These are phyloP conservation scores for Starmerella riodocensis DNA, from an alignment of 805 yeast species.

Conservation along the genomic window DNA sequence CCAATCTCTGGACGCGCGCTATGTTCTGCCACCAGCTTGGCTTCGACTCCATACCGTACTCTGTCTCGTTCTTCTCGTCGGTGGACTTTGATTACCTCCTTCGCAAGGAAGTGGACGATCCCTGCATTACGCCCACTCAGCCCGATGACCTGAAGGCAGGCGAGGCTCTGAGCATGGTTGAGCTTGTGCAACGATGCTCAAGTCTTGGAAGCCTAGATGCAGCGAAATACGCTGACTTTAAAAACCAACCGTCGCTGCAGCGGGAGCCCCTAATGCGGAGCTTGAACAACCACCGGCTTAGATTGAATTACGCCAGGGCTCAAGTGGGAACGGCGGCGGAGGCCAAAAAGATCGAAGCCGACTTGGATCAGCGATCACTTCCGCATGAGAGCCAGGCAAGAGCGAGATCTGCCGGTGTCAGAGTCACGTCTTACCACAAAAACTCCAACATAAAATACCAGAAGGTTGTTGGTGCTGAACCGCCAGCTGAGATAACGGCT, in stretches of 20 bases:
- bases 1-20: conserved; percentile 92
- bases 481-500: too few relatives aligned
- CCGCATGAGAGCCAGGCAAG: too few relatives aligned
- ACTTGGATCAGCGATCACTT: too few relatives aligned
- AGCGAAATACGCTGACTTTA: background rate
- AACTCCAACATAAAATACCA: too few relatives aligned
- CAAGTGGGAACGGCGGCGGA: conserved; percentile 11
- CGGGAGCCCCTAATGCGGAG: conserved; percentile 14
- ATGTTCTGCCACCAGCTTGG: conserved; percentile 90
- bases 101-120: conserved; percentile 84
- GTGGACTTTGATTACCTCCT: conserved; percentile 81
- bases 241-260: background rate
- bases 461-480: too few relatives aligned
- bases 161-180: conserved; percentile 50
- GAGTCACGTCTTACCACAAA: too few relatives aligned
- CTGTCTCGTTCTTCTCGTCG: conserved; percentile 89
- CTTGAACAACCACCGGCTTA: conserved; percentile 7
- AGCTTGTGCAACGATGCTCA: conserved; percentile 32
- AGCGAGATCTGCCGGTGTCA: too few relatives aligned
- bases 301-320: conserved; percentile 13
- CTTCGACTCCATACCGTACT: conserved; percentile 76
- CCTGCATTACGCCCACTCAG: conserved; percentile 84
- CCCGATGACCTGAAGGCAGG: conserved; percentile 63
- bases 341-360: conserved; percentile 10
- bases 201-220: conserved; percentile 13